Percentiles rank a stretch among this genome's conserved stretches.
These are phyloP conservation scores for Plasmopara viticola DNA, from an alignment of 352 stramenopile genomes.

Conservation along the genomic window DNA sequence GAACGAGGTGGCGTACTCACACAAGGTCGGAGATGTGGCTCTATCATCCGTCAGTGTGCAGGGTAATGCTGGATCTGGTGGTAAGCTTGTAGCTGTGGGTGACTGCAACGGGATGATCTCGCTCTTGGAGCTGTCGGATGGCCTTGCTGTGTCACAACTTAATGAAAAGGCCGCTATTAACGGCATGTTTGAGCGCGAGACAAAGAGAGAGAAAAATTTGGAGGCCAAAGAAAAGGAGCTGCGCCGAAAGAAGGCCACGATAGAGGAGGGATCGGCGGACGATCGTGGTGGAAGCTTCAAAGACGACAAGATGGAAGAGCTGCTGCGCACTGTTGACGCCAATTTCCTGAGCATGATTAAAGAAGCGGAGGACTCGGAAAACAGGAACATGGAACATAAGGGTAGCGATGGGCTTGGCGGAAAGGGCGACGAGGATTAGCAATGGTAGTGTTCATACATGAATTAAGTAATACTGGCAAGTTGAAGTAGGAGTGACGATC, in stretches of 20 bases:
- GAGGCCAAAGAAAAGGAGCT: constrained; percentile 88
- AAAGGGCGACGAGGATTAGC: constrained; percentile 27
- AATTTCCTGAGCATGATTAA: constrained; percentile 96
- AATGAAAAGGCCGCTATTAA: constrained; percentile 95
- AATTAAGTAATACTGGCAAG: constrained; percentile 1
- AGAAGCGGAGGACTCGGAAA: constrained; percentile 89
- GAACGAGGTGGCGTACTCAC: constrained; percentile 95
- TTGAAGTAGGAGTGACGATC: constrained; percentile 49
- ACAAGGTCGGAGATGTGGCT: constrained; percentile 92
- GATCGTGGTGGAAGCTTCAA: constrained; percentile 52
- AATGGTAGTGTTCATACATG: constrained; percentile 3
- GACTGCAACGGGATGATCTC: constrained; percentile 95
- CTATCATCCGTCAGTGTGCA: constrained; percentile 92
- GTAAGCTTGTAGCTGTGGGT: constrained; percentile 92
- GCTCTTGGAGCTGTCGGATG: constrained; percentile 93
- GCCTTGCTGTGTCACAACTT: constrained; percentile 81
- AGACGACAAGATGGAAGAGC: constrained; percentile 93
- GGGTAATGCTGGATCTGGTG: constrained; percentile 79
- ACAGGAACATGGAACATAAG: constrained; percentile 86
- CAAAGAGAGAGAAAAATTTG: constrained; percentile 95
- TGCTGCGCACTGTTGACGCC: constrained; percentile 89
- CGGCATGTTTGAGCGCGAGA: constrained; percentile 95
- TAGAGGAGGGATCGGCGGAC: constrained; percentile 78
- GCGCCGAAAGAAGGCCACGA: constrained; percentile 69
- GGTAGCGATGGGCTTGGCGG: constrained; percentile 30